These are phyloP conservation scores for Podosphaera fusca DNA, from an alignment of 2,329 filamentous ascomycete genomes.

Conservation along the genomic window DNA sequence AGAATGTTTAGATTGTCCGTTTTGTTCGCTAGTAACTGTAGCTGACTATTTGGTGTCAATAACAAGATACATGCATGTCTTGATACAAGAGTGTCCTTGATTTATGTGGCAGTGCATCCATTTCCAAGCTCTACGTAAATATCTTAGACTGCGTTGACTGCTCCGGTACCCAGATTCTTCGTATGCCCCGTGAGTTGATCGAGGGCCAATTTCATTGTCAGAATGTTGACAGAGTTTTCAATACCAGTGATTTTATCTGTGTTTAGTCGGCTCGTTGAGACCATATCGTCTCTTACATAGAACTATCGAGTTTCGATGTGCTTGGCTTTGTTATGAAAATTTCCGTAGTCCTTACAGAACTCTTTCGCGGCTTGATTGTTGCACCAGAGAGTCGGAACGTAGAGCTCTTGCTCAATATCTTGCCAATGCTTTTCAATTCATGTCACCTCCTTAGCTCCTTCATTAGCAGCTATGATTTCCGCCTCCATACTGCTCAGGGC, in stretches of 20 bases:
- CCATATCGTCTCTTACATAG: background rate
- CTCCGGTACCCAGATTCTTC: too few species aligned
- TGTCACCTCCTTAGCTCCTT: background rate
- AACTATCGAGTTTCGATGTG: background rate
- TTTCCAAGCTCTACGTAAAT: too few species aligned
- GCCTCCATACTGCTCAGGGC: background rate
- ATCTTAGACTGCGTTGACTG: too few species aligned
- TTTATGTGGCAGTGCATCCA: too few species aligned
- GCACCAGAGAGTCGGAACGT: background rate
- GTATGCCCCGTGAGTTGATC: too few species aligned
- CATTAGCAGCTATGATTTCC: background rate
- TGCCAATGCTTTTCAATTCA: background rate
- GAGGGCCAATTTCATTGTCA: background rate
- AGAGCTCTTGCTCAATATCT: too few species aligned
- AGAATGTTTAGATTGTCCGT: background rate
- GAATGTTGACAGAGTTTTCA: background rate
- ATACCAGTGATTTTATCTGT: background rate
- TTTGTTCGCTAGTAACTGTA: background rate
- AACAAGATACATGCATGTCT: too few species aligned
- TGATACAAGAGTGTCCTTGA: too few species aligned
- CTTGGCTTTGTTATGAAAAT: background rate
- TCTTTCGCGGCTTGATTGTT: background rate
- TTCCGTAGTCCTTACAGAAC: background rate
- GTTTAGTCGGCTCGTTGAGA: background rate
- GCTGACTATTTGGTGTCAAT: too few species aligned